phyloP scores from a whole-genome alignment of 805 yeast species.

The Wickerhamiella kurtzmanii region DNA sequence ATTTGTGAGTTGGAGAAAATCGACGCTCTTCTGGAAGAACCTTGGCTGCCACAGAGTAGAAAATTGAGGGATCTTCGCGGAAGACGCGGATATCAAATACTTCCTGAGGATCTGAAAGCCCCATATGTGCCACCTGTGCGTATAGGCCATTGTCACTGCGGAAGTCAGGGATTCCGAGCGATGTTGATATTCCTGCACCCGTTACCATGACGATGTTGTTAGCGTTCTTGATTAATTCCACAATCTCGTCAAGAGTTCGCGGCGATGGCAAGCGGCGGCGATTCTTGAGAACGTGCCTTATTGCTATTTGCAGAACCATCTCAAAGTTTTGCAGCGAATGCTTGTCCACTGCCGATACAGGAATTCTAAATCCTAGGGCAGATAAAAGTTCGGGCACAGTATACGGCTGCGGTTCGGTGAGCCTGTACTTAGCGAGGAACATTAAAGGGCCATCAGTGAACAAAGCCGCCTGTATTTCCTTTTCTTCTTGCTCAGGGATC shows the following conservation, averaged over 20 bases:
- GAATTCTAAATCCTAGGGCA: constrained; percentile 47
- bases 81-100: constrained; percentile 69
- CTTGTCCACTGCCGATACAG: constrained; percentile 12
- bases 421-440: constrained; percentile 50
- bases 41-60: constrained; percentile 76
- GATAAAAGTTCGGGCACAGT: constrained; percentile 45
- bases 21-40: constrained; percentile 55
- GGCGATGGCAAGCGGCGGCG: constrained; percentile 17
- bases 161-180: constrained; percentile 84
- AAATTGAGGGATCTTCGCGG: constrained; percentile 60
- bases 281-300: constrained; percentile 12
- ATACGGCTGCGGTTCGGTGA: constrained; percentile 29
- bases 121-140: constrained; percentile 49
- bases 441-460: constrained; percentile 45
- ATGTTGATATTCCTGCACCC: constrained; percentile 89
- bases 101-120: constrained; percentile 77
- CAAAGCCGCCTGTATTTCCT: constrained; percentile 38
- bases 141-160: constrained; percentile 82
- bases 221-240: constrained; percentile 40
- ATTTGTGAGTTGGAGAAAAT: constrained; percentile 69
- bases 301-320: constrained; percentile 18
- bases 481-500: constrained; percentile 30
- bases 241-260: constrained; percentile 43
- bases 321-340: constrained; percentile 13
- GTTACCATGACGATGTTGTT: constrained; percentile 59